Percentiles rank a stretch among this genome's conserved stretches.
Evolutionary conservation across 495 filamentous ascomycete genomes (phyloP).

Genomic region (Lophium mytilinum): DNA sequence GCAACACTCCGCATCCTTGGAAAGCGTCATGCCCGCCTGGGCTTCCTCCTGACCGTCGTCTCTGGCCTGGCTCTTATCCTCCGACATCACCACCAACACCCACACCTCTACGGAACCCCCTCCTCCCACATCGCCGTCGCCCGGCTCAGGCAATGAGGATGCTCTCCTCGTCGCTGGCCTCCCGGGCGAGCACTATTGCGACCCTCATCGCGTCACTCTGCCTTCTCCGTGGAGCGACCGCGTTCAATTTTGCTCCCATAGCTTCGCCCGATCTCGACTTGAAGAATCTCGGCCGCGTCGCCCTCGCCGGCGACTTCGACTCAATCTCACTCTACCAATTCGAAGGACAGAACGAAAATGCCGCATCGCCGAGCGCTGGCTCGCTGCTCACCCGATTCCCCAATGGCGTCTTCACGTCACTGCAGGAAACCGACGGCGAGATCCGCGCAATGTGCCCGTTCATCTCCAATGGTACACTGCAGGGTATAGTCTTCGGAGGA

Average conservation of each 20-base stretch:
- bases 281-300: conserved; percentile 70
- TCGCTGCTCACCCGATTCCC: conserved; percentile 75
- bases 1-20: neutral
- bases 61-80: neutral
- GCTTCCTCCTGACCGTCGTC: neutral
- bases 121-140: conserved; percentile 2
- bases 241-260: conserved; percentile 61
- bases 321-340: conserved; percentile 86
- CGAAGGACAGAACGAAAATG: conserved; percentile 63
- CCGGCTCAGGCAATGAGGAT: conserved; percentile 27
- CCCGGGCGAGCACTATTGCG: conserved; percentile 17
- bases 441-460: conserved; percentile 86
- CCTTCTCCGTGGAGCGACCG: conserved; percentile 41
- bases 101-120: neutral
- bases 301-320: conserved; percentile 82
- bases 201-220: conserved; percentile 15
- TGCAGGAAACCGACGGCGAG: conserved; percentile 68
- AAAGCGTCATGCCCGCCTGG: neutral
- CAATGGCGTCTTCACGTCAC: conserved; percentile 69
- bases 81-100: neutral
- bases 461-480: conserved; percentile 52
- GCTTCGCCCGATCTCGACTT: conserved; percentile 76
- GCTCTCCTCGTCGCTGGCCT: conserved; percentile 24
- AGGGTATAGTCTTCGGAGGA: conserved; percentile 76
- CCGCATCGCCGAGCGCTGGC: conserved; percentile 61